Evolutionary conservation across 1,284 basidiomycete genomes (phyloP), one percentile per base, ranked within the genome.

Genomic region (Pulchroboletus neoregius): DNA sequence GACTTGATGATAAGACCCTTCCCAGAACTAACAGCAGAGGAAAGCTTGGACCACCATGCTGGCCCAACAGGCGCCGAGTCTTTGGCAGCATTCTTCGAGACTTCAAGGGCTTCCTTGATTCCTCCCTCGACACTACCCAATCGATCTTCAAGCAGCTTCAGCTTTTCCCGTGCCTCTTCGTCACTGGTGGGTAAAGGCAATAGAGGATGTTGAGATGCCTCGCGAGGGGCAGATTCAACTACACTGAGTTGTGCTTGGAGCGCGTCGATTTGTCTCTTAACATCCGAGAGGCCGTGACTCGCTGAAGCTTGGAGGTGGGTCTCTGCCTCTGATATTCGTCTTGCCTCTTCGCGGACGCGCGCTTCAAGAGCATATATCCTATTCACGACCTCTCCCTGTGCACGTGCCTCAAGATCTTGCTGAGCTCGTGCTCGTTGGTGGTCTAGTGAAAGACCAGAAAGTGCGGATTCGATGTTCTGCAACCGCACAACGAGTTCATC

Each of bases 401-500:
- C 66, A 52, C 71, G 72, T 1, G 68, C 58, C 24, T 79, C 76
- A 23, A 70, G 73, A 23, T 84, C 81, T 33, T 77, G 68, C 49
- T 73, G 73, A 12, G 65, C 57, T 33, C 73, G 72, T 1, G 71
- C 68, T 39, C 71, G 73, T 50, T 84, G 73, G 9, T 70, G 65
- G 40, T 85, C 81, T 8, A 70, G 53, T 2, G 80, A 76, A 8
- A 88, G 65, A 13, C 73, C 72, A 10, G 78, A 75, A 2, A 90
- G 65, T 2, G 76, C 76, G 34, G 66, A 72, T 65, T 91, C 88
- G 23, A 91, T 72, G 35, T 72, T 71, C 48, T 77, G 73, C 4
- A 94, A 69, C 9, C 91, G 80, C 22, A 1, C 70, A 3, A 84
- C 72, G 16, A 94, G 70, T 51, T 89, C 89, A 5, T 80, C 77